These are phyloP conservation scores for Microstegium vimineum DNA, from an alignment of 176 grass and related monocot species.

Conservation along the genomic window DNA sequence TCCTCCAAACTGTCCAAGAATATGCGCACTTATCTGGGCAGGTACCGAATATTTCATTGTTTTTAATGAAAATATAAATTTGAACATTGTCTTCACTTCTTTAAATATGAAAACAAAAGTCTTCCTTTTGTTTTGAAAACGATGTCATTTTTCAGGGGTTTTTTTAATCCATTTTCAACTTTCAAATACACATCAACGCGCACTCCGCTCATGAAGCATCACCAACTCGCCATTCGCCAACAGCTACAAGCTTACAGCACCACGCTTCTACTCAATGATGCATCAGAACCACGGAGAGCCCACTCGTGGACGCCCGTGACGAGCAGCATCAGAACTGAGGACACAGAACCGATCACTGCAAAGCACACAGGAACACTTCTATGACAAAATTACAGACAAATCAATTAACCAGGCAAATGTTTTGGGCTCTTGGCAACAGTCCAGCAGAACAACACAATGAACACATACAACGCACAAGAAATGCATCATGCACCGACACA, in stretches of 20 bases:
- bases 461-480: conserved; percentile 23
- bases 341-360: background rate
- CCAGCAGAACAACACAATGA: background rate
- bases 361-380: background rate
- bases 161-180: too few species aligned
- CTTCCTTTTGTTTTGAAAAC: background rate
- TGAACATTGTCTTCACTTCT: too few species aligned
- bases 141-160: background rate
- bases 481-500: conserved; percentile 13
- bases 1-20: too few species aligned
- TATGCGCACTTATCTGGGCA: background rate
- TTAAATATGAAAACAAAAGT: too few species aligned
- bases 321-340: background rate
- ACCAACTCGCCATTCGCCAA: background rate
- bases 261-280: too few species aligned
- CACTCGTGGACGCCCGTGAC: background rate
- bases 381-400: background rate
- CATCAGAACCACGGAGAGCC: background rate
- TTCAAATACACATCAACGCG: background rate
- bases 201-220: background rate
- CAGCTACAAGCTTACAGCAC: too few species aligned
- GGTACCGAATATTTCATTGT: background rate
- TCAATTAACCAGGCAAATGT: background rate
- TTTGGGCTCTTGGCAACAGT: background rate
- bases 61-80: too few species aligned